Base-by-base conservation (phyloP, 106 monocot genomes). In the Phalaenopsis aphrodite region DNA sequence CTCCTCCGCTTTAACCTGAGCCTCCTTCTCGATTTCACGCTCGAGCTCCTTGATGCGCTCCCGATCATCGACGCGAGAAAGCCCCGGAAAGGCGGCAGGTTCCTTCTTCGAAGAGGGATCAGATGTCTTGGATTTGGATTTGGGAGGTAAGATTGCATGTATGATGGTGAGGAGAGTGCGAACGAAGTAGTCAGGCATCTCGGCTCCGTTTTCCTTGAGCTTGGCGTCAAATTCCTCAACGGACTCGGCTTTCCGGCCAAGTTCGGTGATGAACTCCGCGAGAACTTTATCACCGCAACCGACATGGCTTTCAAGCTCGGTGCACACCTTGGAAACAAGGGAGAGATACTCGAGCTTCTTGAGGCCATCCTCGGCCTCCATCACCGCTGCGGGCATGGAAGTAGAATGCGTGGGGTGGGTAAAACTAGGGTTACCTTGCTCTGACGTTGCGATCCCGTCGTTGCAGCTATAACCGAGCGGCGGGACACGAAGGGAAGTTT, bases 121-220 rank as follows among this genome's bases (percentile, higher is more conserved):
- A 21, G 61, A 61, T 19, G 3, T 61, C 14, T 79, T 76, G 72
- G 84, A 48, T 19, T 82, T 81, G 78, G 84, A 77, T 30, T 77
- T 76, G 4, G 91, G 92, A 23, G 94, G 96, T 39, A 97, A 85
- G 75, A 97, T 94, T 64, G 93, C 92, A 78, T 97, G 96, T 80
- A 97, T 94, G 85, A 92, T 94, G 77, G 88, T 97, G 85, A 97
- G 90, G 69, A 97, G 96, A 42, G 88, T 92, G 52, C 87, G 88
- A 38, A 97, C 94, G 86, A 97, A 94, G 83, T 97, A 97, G 73
- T 93, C 96, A 9, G 96, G 96, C 81, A 97, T 79, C 57, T 94
- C 94, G 41, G 94, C 96, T 42, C 92, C 96, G 39, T 97, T 91
- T 39, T 82, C 85, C 86, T 97, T 94, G 80, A 95, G 88, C 81